Base-by-base conservation (phyloP, 805 yeast genomes). In the Barnettozyma salicaria region DNA sequence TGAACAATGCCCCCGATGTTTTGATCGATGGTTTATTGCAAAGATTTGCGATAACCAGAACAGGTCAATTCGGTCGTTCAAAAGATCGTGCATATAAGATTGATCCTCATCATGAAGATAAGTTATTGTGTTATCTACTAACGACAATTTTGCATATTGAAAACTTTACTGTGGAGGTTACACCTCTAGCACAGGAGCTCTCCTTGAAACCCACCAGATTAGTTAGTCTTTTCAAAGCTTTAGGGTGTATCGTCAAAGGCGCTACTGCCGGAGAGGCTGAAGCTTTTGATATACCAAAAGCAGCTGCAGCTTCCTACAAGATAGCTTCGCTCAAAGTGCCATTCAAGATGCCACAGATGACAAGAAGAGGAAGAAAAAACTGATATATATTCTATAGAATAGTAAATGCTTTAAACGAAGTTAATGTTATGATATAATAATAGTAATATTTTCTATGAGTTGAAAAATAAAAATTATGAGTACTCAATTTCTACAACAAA, bases 101-200 rank as follows among this genome's bases (percentile, higher is more conserved):
- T 43, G 97, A 92, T 55, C 96, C 97, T 27, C 80, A 76, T 50
- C 75, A 77, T 54, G 96, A 87, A 59, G 96, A 87, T 62, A 87
- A 82, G 61, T 67, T 92, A 33, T 65, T 92, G 47, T 83, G 96
- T 60, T 81, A 76, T 61, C 66, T 88, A 32, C 64, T 92, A 43
- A 83, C 81, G 6, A 61, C 82, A 27, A 68, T 83, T 27, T 64
- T 92, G 55, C 90, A 81, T 58, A 68, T 89, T 39, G 86, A 86
- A 57, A 78, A 74, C 42, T 90, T 76, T 63, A 65, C 72, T 45
- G 75, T 86, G 14, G 92, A 84, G 50, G 62, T 88, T 27, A 70
- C 84, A 3, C 94, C 95, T 16, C 63, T 90, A 47, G 90, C 96
- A 2, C 77, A 80, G 45, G 97, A 89, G 58, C 66, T 92, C 41